Conservation (phyloP, 225 moss, liverwort and hornwort genomes). For the Antitrichia curtipendula region DNA sequence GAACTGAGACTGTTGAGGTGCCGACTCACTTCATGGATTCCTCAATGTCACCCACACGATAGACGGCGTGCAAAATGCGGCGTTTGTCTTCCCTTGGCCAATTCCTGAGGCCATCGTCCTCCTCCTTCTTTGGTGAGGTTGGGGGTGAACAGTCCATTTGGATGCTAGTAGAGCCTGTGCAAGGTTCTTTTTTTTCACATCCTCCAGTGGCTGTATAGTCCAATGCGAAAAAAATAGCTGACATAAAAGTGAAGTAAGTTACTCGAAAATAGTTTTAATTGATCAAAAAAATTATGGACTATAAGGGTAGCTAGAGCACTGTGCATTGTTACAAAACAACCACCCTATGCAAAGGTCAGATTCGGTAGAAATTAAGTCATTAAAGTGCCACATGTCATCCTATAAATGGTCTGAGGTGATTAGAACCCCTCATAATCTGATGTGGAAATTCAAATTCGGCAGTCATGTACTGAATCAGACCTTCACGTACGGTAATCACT, state of each 20-base stretch:
- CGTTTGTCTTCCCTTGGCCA: constrained; percentile 55
- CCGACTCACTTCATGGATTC: constrained; percentile 52
- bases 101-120: constrained; percentile 4
- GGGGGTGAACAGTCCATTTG: background rate
- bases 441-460: too few relatives aligned
- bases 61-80: constrained; percentile 50
- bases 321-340: too few relatives aligned
- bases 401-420: too few relatives aligned
- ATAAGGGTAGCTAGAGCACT: too few relatives aligned
- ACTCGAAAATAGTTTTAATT: background rate
- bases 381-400: too few relatives aligned
- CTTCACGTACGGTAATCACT: too few relatives aligned
- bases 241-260: background rate
- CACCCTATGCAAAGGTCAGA: too few relatives aligned
- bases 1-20: background rate
- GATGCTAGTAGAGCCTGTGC: background rate
- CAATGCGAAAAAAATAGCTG: background rate
- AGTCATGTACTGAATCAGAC: too few relatives aligned
- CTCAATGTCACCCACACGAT: constrained; percentile 51
- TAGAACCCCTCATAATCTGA: too few relatives aligned
- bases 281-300: background rate
- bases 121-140: background rate
- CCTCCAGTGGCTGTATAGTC: background rate
- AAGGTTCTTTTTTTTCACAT: background rate
- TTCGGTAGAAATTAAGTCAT: too few relatives aligned